These are phyloP conservation scores for Hyaloscypha variabilis DNA, from an alignment of 495 filamentous ascomycete species.

Conservation along the genomic window DNA sequence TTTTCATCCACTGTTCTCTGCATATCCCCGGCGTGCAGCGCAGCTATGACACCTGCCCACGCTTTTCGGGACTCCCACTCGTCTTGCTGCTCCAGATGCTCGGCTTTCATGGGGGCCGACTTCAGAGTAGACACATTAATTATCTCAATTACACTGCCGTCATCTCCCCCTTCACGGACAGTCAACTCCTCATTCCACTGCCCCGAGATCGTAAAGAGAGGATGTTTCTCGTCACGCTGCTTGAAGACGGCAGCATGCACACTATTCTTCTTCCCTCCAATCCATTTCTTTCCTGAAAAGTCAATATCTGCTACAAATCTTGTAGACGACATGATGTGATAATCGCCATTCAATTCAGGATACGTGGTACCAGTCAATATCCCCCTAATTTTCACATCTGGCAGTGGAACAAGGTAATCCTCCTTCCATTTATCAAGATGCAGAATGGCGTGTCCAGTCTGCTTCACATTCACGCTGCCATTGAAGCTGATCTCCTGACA, in stretches of 20 bases:
- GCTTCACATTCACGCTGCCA: conserved; percentile 90
- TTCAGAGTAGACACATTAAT: background rate
- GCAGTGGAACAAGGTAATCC: conserved; percentile 86
- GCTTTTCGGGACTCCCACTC: conserved; percentile 84
- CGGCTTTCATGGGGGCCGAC: conserved; percentile 55
- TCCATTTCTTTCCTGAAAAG: conserved; percentile 89
- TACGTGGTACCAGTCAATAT: conserved; percentile 89
- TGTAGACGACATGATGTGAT: conserved; percentile 80
- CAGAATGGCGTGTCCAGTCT: conserved; percentile 89
- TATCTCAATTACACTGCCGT: background rate
- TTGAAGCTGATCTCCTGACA: conserved; percentile 93
- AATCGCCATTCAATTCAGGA: conserved; percentile 81
- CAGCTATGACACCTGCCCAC: conserved; percentile 83
- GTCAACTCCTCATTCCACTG: conserved; percentile 89
- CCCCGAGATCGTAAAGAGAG: conserved; percentile 82
- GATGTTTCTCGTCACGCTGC: conserved; percentile 67
- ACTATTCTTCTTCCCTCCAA: conserved; percentile 88
- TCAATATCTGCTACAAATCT: conserved; percentile 91
- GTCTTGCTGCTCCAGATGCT: conserved; percentile 77
- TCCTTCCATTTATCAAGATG: conserved; percentile 70
- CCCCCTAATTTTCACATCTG: conserved; percentile 88
- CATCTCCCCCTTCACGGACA: conserved; percentile 48
- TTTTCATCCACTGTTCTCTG: conserved; percentile 78
- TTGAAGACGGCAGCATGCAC: conserved; percentile 28
- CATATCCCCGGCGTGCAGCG: conserved; percentile 79